Evolutionary conservation across 352 stramenopile genomes (phyloP).

Genomic region (Pythium sukuiense): DNA sequence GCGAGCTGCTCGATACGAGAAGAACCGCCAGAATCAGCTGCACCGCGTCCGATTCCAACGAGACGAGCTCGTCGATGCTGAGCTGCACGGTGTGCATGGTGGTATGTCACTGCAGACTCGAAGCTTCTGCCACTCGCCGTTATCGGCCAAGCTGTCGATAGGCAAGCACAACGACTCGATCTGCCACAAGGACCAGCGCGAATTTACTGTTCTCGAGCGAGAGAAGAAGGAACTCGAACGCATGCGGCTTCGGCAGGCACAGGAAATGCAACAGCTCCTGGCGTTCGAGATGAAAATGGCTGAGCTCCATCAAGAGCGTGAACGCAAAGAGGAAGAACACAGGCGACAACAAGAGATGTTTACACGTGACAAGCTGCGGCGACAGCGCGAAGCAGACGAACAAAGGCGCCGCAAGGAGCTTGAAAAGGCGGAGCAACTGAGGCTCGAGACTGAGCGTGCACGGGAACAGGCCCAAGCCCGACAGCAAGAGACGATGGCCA

Average conservation of each 20-base stretch:
- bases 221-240: slow-evolving; percentile 70
- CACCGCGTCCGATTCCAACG: slow-evolving; percentile 49
- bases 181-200: slow-evolving; percentile 25
- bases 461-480: slow-evolving; percentile 41
- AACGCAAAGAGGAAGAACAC: slow-evolving; percentile 51
- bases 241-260: slow-evolving; percentile 63
- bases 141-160: slow-evolving; percentile 34
- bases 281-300: slow-evolving; percentile 66
- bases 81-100: slow-evolving; percentile 39
- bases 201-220: slow-evolving; percentile 60
- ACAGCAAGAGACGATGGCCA: slow-evolving; percentile 44
- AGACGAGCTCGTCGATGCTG: slow-evolving; percentile 58
- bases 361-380: slow-evolving; percentile 36
- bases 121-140: slow-evolving; percentile 58
- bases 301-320: slow-evolving; percentile 51
- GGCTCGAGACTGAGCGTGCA: slow-evolving; percentile 44
- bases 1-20: slow-evolving; percentile 60
- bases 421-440: slow-evolving; percentile 51
- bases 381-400: slow-evolving; percentile 60
- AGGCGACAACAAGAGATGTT: slow-evolving; percentile 45
- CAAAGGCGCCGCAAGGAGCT: slow-evolving; percentile 45
- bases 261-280: slow-evolving; percentile 76
- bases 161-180: slow-evolving; percentile 25
- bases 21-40: slow-evolving; percentile 51
- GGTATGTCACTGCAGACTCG: slow-evolving; percentile 54